A percentile compares a stretch with the other conserved stretches of the same genome.
Evolutionary conservation across 2,329 filamentous ascomycete genomes (phyloP).

Genomic region (Diaporthe citrichinensis): DNA sequence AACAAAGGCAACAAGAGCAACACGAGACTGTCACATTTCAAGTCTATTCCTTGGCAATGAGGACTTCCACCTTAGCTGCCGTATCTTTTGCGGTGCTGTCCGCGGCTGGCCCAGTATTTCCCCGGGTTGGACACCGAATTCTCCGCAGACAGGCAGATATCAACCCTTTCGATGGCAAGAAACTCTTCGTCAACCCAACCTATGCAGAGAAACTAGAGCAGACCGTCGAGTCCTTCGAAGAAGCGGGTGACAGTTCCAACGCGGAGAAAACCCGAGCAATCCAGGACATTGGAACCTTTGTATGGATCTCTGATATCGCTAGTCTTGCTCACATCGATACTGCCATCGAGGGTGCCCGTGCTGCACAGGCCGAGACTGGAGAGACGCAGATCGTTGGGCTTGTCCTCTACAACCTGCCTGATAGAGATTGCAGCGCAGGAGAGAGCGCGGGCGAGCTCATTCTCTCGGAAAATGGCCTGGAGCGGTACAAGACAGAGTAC

Average conservation of each 20-base stretch:
- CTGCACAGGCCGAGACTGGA: constrained; percentile 51
- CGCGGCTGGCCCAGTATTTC: background rate
- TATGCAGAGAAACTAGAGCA: constrained; percentile 58
- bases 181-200: constrained; percentile 61
- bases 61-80: background rate
- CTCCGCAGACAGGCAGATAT: constrained; percentile 9
- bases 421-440: constrained; percentile 61
- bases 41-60: background rate
- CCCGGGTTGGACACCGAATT: background rate
- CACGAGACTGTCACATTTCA: background rate
- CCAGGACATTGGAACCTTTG: constrained; percentile 7
- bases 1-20: background rate
- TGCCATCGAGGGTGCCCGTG: constrained; percentile 56
- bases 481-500: constrained; percentile 57
- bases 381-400: constrained; percentile 58
- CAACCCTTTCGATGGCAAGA: constrained; percentile 63
- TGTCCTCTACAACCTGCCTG: constrained; percentile 61
- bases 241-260: background rate
- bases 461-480: constrained; percentile 53
- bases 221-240: constrained; percentile 49
- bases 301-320: constrained; percentile 6
- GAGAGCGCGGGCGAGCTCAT: constrained; percentile 58
- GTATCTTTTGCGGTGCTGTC: background rate
- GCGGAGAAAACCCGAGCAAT: constrained; percentile 4
- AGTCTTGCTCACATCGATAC: constrained; percentile 52